Evolutionary conservation across 768 basidiomycete genomes (phyloP).

Genomic region (Hericium alpestre): DNA sequence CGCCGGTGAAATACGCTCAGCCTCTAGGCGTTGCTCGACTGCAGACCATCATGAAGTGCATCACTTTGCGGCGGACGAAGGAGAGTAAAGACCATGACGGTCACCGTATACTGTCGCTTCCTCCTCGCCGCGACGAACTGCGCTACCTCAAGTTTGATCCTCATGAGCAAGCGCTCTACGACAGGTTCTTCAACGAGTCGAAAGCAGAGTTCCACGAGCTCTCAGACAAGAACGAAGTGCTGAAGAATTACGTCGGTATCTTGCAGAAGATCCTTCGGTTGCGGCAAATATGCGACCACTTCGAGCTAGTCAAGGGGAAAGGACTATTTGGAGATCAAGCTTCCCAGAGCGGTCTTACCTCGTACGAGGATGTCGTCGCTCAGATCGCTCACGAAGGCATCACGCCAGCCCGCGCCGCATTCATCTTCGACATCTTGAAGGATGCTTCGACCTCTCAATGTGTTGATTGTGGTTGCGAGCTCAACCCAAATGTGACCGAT

Average conservation of each 20-base stretch:
- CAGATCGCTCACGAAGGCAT: slow-evolving; percentile 74
- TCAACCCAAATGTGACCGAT: slow-evolving; percentile 43
- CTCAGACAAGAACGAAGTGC: slow-evolving; percentile 80
- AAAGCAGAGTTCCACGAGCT: slow-evolving; percentile 88
- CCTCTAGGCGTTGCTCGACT: slow-evolving; percentile 84
- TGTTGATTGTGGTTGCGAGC: slow-evolving; percentile 75
- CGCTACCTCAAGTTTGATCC: slow-evolving; percentile 75
- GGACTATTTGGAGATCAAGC: slow-evolving; percentile 33
- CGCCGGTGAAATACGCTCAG: slow-evolving; percentile 87
- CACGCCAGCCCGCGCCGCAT: slow-evolving; percentile 58
- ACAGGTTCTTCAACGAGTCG: slow-evolving; percentile 79
- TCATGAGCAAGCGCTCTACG: slow-evolving; percentile 78
- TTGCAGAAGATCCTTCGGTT: slow-evolving; percentile 92
- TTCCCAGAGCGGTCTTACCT: slow-evolving; percentile 28
- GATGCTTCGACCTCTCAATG: slow-evolving; percentile 87
- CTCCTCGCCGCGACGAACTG: slow-evolving; percentile 83
- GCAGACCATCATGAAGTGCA: slow-evolving; percentile 93
- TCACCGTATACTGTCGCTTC: slow-evolving; percentile 74
- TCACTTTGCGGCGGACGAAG: slow-evolving; percentile 94
- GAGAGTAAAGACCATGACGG: slow-evolving; percentile 77
- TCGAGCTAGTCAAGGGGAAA: slow-evolving; percentile 75
- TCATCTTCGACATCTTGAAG: slow-evolving; percentile 76
- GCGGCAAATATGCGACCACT: slow-evolving; percentile 97
- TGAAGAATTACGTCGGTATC: slow-evolving; percentile 98
- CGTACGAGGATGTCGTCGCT: slow-evolving; percentile 70